Percentiles rank a stretch among this genome's conserved stretches.
phyloP scores from a whole-genome alignment of 106 monocot species.

The Xerophyta viscosa region DNA sequence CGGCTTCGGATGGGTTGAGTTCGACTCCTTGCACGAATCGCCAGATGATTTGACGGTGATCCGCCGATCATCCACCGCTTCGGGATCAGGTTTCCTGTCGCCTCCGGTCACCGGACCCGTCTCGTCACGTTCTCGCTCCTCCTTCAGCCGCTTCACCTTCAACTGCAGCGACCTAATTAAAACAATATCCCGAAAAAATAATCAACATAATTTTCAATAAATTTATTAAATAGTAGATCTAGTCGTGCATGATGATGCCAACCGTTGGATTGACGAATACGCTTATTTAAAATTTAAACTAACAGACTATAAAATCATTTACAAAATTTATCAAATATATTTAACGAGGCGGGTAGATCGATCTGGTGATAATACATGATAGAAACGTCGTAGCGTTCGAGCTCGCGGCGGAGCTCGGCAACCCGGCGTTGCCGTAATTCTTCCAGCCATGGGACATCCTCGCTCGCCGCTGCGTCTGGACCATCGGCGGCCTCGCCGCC shows the following conservation, averaged over 20 bases:
- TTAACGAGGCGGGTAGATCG: conserved; percentile 3
- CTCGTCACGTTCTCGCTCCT: conserved; percentile 37
- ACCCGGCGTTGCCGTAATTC: conserved; percentile 30
- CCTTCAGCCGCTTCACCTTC: conserved; percentile 45
- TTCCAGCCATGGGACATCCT: conserved; percentile 18
- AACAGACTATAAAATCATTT: background rate
- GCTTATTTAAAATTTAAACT: background rate
- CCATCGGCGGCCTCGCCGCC: background rate
- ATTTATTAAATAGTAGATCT: background rate
- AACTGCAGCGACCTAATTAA: conserved; percentile 56
- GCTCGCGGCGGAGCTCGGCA: conserved; percentile 83
- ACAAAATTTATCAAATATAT: background rate
- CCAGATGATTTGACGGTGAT: background rate
- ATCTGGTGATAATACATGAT: conserved; percentile 50
- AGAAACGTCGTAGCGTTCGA: conserved; percentile 62
- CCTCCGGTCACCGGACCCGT: conserved; percentile 6
- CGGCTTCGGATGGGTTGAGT: background rate
- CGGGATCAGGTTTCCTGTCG: conserved; percentile 6
- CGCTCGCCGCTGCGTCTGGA: background rate
- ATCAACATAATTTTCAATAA: conserved; percentile 2
- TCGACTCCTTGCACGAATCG: conserved; percentile 22
- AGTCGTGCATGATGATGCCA: background rate
- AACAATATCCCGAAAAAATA: conserved; percentile 3
- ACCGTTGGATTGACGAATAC: too few relatives aligned
- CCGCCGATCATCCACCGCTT: conserved; percentile 6